Evolutionary conservation across 352 stramenopile genomes (phyloP).

Genomic region (Globisporangium mamillatum): DNA sequence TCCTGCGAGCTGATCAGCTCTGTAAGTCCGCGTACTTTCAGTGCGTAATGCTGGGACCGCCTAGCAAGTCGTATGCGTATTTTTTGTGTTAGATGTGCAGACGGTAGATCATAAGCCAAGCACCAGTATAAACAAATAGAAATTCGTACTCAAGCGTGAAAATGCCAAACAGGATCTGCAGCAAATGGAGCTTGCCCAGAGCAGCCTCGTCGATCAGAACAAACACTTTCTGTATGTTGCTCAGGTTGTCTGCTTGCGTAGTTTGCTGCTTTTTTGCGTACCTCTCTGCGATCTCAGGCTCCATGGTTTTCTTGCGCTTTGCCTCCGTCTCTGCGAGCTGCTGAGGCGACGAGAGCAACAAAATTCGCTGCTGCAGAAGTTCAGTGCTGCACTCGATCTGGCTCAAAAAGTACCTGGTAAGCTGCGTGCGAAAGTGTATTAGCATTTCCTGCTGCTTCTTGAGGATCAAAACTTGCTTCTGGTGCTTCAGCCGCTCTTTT

Average conservation of each 20-base stretch:
- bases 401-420: slow-evolving; percentile 44
- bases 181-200: slow-evolving; percentile 40
- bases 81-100: not conserved
- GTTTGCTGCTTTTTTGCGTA: slow-evolving; percentile 26
- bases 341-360: slow-evolving; percentile 53
- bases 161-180: slow-evolving; percentile 54
- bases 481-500: slow-evolving; percentile 36
- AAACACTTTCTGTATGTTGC: slow-evolving; percentile 58
- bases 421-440: slow-evolving; percentile 37
- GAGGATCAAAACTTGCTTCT: slow-evolving; percentile 34
- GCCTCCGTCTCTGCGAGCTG: slow-evolving; percentile 38
- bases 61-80: slow-evolving; percentile 10
- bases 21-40: slow-evolving; percentile 41
- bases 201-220: slow-evolving; percentile 34
- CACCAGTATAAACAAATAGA: not conserved
- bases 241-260: slow-evolving; percentile 19
- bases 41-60: slow-evolving; percentile 35
- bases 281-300: slow-evolving; percentile 59
- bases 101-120: not conserved
- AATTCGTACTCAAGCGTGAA: slow-evolving; percentile 55
- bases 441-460: slow-evolving; percentile 47
- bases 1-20: slow-evolving; percentile 37
- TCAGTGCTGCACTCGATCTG: slow-evolving; percentile 53
- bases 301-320: slow-evolving; percentile 29
- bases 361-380: slow-evolving; percentile 51